Evolutionary conservation across 768 basidiomycete genomes (phyloP), one percentile per base, ranked within the genome.

Genomic region (Galerina sulciceps): DNA sequence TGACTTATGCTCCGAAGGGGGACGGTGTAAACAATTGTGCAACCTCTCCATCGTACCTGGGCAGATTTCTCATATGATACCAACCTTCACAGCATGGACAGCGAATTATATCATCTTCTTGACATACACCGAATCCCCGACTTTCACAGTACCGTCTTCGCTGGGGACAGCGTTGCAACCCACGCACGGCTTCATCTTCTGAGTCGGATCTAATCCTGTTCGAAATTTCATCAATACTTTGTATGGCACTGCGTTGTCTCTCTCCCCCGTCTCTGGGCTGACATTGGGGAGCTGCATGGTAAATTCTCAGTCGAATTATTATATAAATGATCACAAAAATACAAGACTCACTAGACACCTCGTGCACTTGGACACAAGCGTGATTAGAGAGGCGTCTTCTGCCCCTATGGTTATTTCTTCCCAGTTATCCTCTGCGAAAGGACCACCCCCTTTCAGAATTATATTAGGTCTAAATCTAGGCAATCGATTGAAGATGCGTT

Each of bases 391-490:
- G n/a, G 75, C 71, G 10, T 66, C 65, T 48, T 71, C 66, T 48
- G 80, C 73, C 31, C 81, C 81, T 64, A 90, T 79, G 4, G 71
- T 63, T 38, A 92, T 81, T 68, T 86, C 84, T 58, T 84, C 81
- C 82, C 89, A 85, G 37, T 76, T 69, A 63, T 93, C 91, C 69
- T 93, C 91, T 10, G 84, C 81, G 68, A 90, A 93, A 4, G 90
- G 83, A 3, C 79, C 80, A 1, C 82, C 87, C 15, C 91, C 91
- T 53, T 74, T 75, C 63, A 92, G 69, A 6, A 92, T 81, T 50
- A 93, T 85, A 66, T 93, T 93, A 0, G 91, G 90, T 49, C 91
- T 76, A 75, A 91, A 93, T 65, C 90, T 91, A 63, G 38, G 57
- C 15, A 44, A n/a, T 22, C 48, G 46, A 57, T 51, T 38, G 26